phyloP scores from a whole-genome alignment of 345 rosid species.

The Noccaea caerulescens region DNA sequence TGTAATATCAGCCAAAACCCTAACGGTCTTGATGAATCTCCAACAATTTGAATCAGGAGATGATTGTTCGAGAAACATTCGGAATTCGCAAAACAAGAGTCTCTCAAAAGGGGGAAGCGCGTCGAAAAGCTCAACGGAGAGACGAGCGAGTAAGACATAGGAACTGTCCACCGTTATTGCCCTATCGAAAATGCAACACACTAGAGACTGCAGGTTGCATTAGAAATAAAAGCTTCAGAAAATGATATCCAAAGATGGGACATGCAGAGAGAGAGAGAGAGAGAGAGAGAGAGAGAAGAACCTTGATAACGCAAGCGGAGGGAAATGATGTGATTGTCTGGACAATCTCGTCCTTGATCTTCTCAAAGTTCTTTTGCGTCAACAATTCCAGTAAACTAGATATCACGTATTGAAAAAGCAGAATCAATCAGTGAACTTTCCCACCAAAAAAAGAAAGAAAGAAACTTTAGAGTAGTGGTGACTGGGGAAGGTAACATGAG shows the following conservation, averaged over 20 bases:
- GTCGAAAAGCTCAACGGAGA: constrained; percentile 28
- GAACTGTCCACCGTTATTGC: constrained; percentile 32
- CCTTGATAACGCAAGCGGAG: constrained; percentile 25
- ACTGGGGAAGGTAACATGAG: neutral
- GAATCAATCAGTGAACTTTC: too few relatives aligned
- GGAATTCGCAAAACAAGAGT: constrained; percentile 22
- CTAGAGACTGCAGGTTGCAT: constrained; percentile 22
- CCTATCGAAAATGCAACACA: constrained; percentile 30
- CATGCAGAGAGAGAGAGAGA: neutral
- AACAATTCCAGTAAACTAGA: constrained; percentile 34
- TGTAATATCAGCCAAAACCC: constrained; percentile 19
- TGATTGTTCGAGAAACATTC: constrained; percentile 12
- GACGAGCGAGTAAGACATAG: constrained; percentile 19
- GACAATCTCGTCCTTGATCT: constrained; percentile 39
- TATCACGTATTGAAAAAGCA: neutral
- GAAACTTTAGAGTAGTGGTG: too few relatives aligned
- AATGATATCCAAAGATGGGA: too few relatives aligned
- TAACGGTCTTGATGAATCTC: constrained; percentile 27
- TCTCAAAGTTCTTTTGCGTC: constrained; percentile 32
- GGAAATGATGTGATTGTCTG: constrained; percentile 17
- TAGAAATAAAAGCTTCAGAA: neutral
- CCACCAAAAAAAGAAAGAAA: neutral
- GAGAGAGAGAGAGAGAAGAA: neutral
- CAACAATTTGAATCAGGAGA: constrained; percentile 5
- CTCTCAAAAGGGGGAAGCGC: constrained; percentile 17